phyloP scores from a whole-genome alignment of 345 rosid species.

The Rhodomyrtus tomentosa region DNA sequence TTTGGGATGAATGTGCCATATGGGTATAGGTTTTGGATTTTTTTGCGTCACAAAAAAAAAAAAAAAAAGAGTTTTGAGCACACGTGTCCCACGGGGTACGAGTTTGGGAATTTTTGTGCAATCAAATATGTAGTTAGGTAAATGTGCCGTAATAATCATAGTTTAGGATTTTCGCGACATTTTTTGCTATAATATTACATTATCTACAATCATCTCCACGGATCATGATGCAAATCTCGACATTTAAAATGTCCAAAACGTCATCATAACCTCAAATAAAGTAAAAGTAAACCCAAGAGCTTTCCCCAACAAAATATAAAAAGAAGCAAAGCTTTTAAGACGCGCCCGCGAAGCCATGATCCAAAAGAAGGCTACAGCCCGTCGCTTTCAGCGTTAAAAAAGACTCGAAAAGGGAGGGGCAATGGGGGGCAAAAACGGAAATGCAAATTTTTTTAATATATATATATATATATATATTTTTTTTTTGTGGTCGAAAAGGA shows the following conservation, averaged over 20 bases:
- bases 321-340: neutral
- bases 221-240: neutral
- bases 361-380: neutral
- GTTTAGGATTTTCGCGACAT: too few relatives aligned
- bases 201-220: neutral
- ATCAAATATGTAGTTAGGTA: too few relatives aligned
- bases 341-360: neutral
- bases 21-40: too few relatives aligned
- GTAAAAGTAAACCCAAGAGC: neutral
- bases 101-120: too few relatives aligned
- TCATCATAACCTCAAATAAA: neutral
- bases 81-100: too few relatives aligned
- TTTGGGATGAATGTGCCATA: too few relatives aligned
- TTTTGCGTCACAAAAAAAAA: too few relatives aligned
- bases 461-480: too few relatives aligned
- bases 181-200: neutral
- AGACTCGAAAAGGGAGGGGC: neutral
- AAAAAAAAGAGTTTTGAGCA: too few relatives aligned
- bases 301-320: neutral
- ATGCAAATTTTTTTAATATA: too few relatives aligned
- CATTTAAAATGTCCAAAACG: neutral
- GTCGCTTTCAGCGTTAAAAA: neutral
- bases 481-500: neutral
- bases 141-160: too few relatives aligned
- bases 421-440: neutral